phyloP scores from a whole-genome alignment of 1,139 yeast genomes.

The Kazachstania sp. region DNA sequence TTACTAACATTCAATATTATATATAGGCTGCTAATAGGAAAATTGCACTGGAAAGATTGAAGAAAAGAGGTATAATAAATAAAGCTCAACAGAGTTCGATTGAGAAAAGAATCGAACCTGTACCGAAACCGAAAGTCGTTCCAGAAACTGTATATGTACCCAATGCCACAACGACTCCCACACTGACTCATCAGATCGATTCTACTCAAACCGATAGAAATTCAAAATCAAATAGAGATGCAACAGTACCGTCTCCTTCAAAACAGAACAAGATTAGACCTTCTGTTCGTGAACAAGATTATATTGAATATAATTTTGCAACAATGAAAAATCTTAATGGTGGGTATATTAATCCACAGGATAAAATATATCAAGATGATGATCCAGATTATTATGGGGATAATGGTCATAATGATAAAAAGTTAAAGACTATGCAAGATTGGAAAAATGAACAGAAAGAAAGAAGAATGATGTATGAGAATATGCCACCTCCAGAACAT shows the following conservation, averaged over 20 bases:
- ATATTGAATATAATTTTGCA: constrained; percentile 86
- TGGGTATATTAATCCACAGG: constrained; percentile 60
- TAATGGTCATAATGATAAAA: constrained; percentile 10
- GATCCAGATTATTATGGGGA: constrained; percentile 9
- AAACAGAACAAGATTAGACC: constrained; percentile 27
- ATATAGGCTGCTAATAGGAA: constrained; percentile 48
- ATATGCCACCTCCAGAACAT: constrained; percentile 64
- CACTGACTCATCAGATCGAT: not conserved
- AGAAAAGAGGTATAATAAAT: constrained; percentile 32
- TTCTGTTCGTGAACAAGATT: constrained; percentile 49
- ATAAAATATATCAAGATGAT: constrained; percentile 14
- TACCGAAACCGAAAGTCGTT: constrained; percentile 9
- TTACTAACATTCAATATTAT: not conserved
- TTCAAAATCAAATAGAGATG: constrained; percentile 1
- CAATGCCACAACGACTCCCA: not conserved
- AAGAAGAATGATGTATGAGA: constrained; percentile 35
- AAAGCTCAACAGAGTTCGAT: constrained; percentile 16
- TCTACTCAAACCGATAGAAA: not conserved
- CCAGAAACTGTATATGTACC: not conserved
- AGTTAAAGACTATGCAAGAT: constrained; percentile 52
- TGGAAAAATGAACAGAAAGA: constrained; percentile 62
- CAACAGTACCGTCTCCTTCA: constrained; percentile 12
- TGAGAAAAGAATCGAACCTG: constrained; percentile 17
- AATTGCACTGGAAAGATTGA: constrained; percentile 48
- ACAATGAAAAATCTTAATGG: constrained; percentile 84